These are phyloP conservation scores for Flagelloscypha sp. DNA, from an alignment of 768 basidiomycete species.

Conservation along the genomic window DNA sequence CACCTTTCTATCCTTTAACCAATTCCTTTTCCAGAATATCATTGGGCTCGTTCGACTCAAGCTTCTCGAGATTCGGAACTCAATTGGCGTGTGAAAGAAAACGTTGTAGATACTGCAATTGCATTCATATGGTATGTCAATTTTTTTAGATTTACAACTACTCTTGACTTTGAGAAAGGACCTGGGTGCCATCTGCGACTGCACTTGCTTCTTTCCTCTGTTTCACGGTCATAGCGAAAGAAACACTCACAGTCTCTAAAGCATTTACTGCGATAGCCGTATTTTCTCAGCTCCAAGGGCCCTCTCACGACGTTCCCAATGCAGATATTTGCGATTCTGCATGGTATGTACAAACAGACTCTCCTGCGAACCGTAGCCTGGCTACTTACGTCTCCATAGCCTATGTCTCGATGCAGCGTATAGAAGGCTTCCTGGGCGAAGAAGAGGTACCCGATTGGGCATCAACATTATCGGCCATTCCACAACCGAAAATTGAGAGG, in stretches of 20 bases:
- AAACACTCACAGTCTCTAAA: constrained; percentile 66
- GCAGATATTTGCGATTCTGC: constrained; percentile 55
- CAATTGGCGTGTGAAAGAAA: constrained; percentile 57
- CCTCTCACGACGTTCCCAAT: constrained; percentile 59
- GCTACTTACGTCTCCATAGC: constrained; percentile 27
- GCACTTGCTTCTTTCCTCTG: constrained; percentile 55
- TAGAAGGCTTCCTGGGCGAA: constrained; percentile 64
- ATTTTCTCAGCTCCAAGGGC: constrained; percentile 61
- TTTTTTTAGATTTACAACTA: not conserved
- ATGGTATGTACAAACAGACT: constrained; percentile 30
- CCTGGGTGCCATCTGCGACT: constrained; percentile 66
- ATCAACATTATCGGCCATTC: constrained; percentile 46
- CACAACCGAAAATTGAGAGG: constrained; percentile 11
- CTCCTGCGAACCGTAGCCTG: not conserved
- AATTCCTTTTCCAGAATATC: constrained; percentile 34
- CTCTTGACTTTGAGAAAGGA: constrained; percentile 34
- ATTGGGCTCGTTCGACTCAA: constrained; percentile 49
- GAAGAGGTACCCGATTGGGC: constrained; percentile 77
- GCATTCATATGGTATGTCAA: constrained; percentile 58
- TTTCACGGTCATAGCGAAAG: constrained; percentile 57
- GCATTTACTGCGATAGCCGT: constrained; percentile 77
- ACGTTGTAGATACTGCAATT: constrained; percentile 49
- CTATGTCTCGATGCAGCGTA: constrained; percentile 75
- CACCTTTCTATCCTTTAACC: too few species aligned
- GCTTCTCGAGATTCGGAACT: constrained; percentile 56